Evolutionary conservation across 2,329 filamentous ascomycete species (phyloP).

Genomic region (Aspergillus ochraceoroseus): DNA sequence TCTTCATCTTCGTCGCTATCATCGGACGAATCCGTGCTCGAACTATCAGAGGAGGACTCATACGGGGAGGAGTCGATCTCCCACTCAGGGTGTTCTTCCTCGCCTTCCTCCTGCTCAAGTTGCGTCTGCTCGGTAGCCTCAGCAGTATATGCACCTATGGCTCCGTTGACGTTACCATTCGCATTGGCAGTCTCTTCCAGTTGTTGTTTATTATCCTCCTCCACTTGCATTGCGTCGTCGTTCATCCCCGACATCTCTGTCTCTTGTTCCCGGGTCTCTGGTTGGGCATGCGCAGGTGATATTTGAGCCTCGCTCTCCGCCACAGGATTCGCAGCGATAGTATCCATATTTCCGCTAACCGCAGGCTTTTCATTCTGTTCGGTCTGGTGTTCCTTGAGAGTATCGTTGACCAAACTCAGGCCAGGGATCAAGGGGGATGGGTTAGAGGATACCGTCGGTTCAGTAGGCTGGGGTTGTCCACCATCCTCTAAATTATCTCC

Average conservation of each 20-base stretch:
- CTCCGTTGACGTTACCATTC: slow-evolving; percentile 7
- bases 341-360: slow-evolving; percentile 2
- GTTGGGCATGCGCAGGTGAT: neutral
- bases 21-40: slow-evolving; percentile 59
- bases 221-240: slow-evolving; percentile 30
- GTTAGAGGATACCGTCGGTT: slow-evolving; percentile 18
- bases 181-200: slow-evolving; percentile 1
- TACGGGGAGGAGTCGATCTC: slow-evolving; percentile 74
- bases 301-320: slow-evolving; percentile 1
- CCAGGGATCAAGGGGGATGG: slow-evolving; percentile 34
- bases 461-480: slow-evolving; percentile 11
- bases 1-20: slow-evolving; percentile 52
- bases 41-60: slow-evolving; percentile 58
- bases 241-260: slow-evolving; percentile 9
- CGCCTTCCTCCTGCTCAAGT: slow-evolving; percentile 34
- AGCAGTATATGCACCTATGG: slow-evolving; percentile 7
- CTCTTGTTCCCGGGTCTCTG: slow-evolving; percentile 3
- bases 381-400: slow-evolving; percentile 13
- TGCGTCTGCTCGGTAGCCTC: slow-evolving; percentile 12
- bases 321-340: neutral
- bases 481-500: slow-evolving; percentile 7
- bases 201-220: slow-evolving; percentile 15
- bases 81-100: slow-evolving; percentile 67
- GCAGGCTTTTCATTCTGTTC: slow-evolving; percentile 9
- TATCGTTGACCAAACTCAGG: slow-evolving; percentile 32